Base-by-base conservation (phyloP, 2,329 filamentous ascomycete genomes). In the Penicillium griseofulvum region DNA sequence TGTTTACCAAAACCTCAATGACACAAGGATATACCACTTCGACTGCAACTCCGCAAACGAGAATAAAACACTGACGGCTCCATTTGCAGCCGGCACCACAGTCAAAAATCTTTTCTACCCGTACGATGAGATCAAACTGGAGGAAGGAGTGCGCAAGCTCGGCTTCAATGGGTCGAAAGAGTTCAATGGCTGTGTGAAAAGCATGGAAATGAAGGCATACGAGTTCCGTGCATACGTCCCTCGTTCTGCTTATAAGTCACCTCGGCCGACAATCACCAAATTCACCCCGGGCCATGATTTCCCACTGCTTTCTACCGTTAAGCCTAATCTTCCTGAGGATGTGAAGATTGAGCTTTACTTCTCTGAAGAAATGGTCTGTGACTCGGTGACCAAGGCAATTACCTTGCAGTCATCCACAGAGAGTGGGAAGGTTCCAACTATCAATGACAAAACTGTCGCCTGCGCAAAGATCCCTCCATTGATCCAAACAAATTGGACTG, bases 31-130 rank as follows among this genome's bases (percentile, higher is more conserved):
- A 4, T 87, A 84, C 65, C 71, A 68, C 0, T 86, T 85, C 51
- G 77, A 87, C 64, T 87, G 85, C 68, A 70, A 63, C 14, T 70
- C 76, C 28, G 70, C 74, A 10, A 65, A 73, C 7, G 71, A 71
- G 7, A 79, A 71, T 4, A 72, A 71, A 9, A 80, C 81, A 4
- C 74, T 87, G 38, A 73, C 87, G 22, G 72, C 84, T 11, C 82
- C 85, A 0, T 88, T 84, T 53, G 72, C 75, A 10, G 64, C 70
- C 3, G 79, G 77, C 9, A 81, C 78, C 2, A 80, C 74, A 0
- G 84, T 88, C 57, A 83, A 81, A 65, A 86, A 86, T 61, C 66
- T 88, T 16, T 85, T 88, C 68, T 81, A 81, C 61, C 83, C 84
- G 0, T 83, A 82, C 59, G 82, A 85, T 22, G 77, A 83, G 57